Conservation (phyloP, 768 basidiomycete species). For the Leccinum arenicola region DNA sequence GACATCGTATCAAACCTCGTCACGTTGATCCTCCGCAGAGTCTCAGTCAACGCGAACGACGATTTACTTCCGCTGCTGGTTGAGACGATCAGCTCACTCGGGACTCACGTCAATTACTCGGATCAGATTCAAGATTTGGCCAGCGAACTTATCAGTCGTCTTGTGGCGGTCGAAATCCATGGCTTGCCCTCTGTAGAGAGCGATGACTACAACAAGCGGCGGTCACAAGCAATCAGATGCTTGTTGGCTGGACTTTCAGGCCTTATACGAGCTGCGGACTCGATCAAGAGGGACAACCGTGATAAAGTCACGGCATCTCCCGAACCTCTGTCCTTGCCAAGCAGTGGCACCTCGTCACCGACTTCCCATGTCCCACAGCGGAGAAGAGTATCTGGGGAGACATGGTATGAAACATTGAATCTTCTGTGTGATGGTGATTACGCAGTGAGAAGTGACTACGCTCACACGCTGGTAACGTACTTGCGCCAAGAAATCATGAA, state of each 20-base stretch:
- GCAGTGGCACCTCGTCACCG: slow-evolving; percentile 26
- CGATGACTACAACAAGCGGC: slow-evolving; percentile 38
- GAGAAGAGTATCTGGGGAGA: slow-evolving; percentile 71
- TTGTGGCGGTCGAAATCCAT: slow-evolving; percentile 67
- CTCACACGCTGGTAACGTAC: slow-evolving; percentile 70
- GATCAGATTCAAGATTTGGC: slow-evolving; percentile 95
- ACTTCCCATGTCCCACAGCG: slow-evolving; percentile 47
- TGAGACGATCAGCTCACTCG: slow-evolving; percentile 77
- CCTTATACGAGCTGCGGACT: slow-evolving; percentile 62
- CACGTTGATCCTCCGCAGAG: slow-evolving; percentile 67
- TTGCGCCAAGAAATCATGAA: slow-evolving; percentile 72
- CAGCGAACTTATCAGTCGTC: slow-evolving; percentile 74
- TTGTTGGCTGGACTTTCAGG: slow-evolving; percentile 69
- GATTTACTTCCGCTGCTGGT: slow-evolving; percentile 64
- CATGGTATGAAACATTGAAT: slow-evolving; percentile 89
- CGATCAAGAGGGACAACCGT: slow-evolving; percentile 25
- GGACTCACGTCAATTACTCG: slow-evolving; percentile 91
- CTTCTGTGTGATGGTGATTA: slow-evolving; percentile 79
- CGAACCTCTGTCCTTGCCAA: slow-evolving; percentile 27
- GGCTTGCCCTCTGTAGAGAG: slow-evolving; percentile 46
- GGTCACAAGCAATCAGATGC: slow-evolving; percentile 66
- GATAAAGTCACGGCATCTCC: slow-evolving; percentile 14
- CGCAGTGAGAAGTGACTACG: slow-evolving; percentile 77
- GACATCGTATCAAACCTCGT: slow-evolving; percentile 82
- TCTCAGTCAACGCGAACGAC: slow-evolving; percentile 61